A percentile compares a stretch with the other conserved stretches of the same genome.
phyloP scores from a whole-genome alignment of 1,284 basidiomycete species.

The Ceratobasidium sp. region DNA sequence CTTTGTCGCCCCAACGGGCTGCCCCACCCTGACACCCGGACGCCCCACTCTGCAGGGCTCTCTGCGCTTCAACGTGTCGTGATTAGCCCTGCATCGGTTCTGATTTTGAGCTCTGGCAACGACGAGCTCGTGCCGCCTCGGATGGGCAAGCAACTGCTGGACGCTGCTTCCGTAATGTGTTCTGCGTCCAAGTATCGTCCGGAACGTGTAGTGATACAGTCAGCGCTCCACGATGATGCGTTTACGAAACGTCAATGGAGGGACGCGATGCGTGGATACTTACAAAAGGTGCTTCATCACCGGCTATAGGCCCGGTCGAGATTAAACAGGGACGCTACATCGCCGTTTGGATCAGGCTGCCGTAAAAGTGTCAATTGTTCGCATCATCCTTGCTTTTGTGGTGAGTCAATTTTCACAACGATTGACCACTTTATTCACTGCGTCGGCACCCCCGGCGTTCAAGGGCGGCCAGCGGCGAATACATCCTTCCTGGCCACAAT shows the following conservation, averaged over 20 bases:
- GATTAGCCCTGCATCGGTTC: slow-evolving; percentile 48
- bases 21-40: neutral
- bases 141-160: slow-evolving; percentile 57
- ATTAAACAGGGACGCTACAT: too few relatives aligned
- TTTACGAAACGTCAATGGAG: slow-evolving; percentile 58
- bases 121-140: slow-evolving; percentile 62
- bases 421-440: too few relatives aligned
- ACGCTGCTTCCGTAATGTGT: slow-evolving; percentile 43
- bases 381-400: too few relatives aligned
- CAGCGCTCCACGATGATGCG: slow-evolving; percentile 61
- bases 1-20: slow-evolving; percentile 45
- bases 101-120: slow-evolving; percentile 58
- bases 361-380: too few relatives aligned
- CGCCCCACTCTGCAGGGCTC: slow-evolving; percentile 48
- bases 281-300: slow-evolving; percentile 46
- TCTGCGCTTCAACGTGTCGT: slow-evolving; percentile 39
- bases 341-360: too few relatives aligned
- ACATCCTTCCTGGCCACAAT: too few relatives aligned
- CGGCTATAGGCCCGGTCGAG: neutral
- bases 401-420: too few relatives aligned
- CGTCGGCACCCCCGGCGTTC: too few relatives aligned
- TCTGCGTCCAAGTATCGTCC: slow-evolving; percentile 33
- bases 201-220: slow-evolving; percentile 53
- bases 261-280: slow-evolving; percentile 54
- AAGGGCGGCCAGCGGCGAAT: too few relatives aligned